These are phyloP conservation scores for Nitzschia inconspicua DNA, from an alignment of 108 stramenopile species.

Conservation along the genomic window DNA sequence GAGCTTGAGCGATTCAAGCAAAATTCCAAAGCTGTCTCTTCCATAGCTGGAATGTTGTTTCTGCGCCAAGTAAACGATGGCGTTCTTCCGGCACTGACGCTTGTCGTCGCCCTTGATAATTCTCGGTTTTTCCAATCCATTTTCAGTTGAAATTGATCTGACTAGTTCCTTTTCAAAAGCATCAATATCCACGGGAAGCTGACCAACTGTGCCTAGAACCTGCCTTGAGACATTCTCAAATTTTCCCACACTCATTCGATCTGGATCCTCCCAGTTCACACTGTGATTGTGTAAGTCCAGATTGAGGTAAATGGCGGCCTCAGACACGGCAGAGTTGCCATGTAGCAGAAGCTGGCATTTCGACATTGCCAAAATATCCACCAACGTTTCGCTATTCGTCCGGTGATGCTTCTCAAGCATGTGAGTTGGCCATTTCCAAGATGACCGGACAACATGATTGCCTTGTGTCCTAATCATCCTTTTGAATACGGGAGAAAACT, in stretches of 20 bases:
- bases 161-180: no score
- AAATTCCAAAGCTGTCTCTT: slow-evolving; percentile 33
- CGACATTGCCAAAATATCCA: slow-evolving; percentile 43
- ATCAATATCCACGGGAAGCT: not conserved
- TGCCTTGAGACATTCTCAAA: slow-evolving; percentile 14
- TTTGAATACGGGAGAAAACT: slow-evolving; percentile 1
- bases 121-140: not conserved
- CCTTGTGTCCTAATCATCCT: slow-evolving; percentile 20
- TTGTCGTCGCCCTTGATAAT: slow-evolving; percentile 8
- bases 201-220: slow-evolving; percentile 6
- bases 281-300: slow-evolving; percentile 21
- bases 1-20: slow-evolving; percentile 44
- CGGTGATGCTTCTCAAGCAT: slow-evolving; percentile 36
- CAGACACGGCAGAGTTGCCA: slow-evolving; percentile 34
- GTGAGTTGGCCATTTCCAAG: slow-evolving; percentile 38
- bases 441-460: slow-evolving; percentile 18
- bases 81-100: slow-evolving; percentile 29
- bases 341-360: slow-evolving; percentile 42
- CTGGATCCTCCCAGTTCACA: slow-evolving; percentile 37
- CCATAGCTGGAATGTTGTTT: slow-evolving; percentile 47
- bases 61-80: slow-evolving; percentile 52
- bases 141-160: not conserved
- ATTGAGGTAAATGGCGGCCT: slow-evolving; percentile 47
- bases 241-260: slow-evolving; percentile 6
- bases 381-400: slow-evolving; percentile 42